phyloP scores from a whole-genome alignment of 345 rosid genomes.

The Lumnitzera littorea region DNA sequence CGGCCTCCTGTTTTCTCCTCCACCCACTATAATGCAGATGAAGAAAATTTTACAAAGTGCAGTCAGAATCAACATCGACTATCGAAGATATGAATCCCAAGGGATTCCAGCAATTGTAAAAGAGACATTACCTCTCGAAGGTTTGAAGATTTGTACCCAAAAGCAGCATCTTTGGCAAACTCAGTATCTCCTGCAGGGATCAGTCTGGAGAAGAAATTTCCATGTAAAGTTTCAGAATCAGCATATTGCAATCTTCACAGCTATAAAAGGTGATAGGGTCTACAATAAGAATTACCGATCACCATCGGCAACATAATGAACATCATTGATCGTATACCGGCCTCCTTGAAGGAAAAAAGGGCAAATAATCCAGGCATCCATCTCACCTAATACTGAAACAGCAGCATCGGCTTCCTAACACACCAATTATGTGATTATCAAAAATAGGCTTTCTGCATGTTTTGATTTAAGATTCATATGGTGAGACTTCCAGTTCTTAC shows the following conservation, averaged over 20 bases:
- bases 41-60: not conserved
- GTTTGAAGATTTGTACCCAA: constrained; percentile 89
- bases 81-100: not conserved
- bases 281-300: constrained; percentile 40
- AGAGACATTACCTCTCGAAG: constrained; percentile 53
- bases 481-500: constrained; percentile 25
- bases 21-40: constrained; percentile 59
- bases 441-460: not conserved
- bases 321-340: constrained; percentile 78
- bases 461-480: constrained; percentile 1
- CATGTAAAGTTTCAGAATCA: not conserved
- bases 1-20: constrained; percentile 82
- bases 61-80: constrained; percentile 7
- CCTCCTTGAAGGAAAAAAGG: constrained; percentile 99
- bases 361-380: constrained; percentile 94
- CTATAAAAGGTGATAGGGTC: not conserved
- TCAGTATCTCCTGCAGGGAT: constrained; percentile 95
- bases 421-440: constrained; percentile 10
- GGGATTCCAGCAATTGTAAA: constrained; percentile 7
- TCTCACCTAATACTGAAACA: constrained; percentile 76
- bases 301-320: constrained; percentile 90
- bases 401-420: constrained; percentile 87
- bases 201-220: constrained; percentile 41
- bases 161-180: constrained; percentile 92
- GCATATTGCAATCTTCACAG: not conserved